Evolutionary conservation across 75 land plant genomes (phyloP), one percentile per base, ranked within the genome.

Genomic region (Azolla pinnata): DNA sequence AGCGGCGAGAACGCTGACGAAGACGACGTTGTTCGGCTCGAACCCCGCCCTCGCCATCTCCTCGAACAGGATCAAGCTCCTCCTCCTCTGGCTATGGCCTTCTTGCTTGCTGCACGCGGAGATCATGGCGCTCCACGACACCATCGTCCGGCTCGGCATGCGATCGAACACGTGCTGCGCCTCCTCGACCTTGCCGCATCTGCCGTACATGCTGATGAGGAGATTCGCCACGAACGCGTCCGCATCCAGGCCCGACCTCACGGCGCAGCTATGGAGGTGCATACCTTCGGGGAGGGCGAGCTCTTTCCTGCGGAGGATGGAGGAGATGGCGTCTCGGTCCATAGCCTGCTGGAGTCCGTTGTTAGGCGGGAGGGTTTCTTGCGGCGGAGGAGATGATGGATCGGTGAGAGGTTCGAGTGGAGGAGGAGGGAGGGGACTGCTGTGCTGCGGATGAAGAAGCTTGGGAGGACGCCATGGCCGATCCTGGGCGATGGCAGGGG

Each of bases 11-110:
- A 67, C 71, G 20, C 63, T 57, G 5, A 69, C 71, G 33, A 58
- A 74, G 2, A 71, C 68, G 55, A 74, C 59, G 35, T 33, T 26
- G 34, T 74, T 71, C 7, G 71, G 77, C 0, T 54, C 46, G 20
- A 66, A 33, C 9, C 48, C 60, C 10, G 30, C 16, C 19, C 12
- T 12, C 5, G 23, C 59, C 75, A 73, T 61, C 21, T 46, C 49
- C 4, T 14, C 21, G 21, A 46, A 46, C 2, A 46, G 4, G 14
- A 4, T 4, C 4, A 46, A 23, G 2, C 23, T 23, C 4, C 21
- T 46, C 14, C 14, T 46, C 21, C 23, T 17, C 4, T 2, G 49
- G 23, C 21, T 46, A 3, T 46, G n/a, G n/a, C n/a, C n/a, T n/a
- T n/a, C n/a, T n/a, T n/a, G n/a, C 49, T 46, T 18, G 10, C 23